These are phyloP conservation scores for Yarrowia sp. DNA, from an alignment of 805 yeast species.

Conservation along the genomic window DNA sequence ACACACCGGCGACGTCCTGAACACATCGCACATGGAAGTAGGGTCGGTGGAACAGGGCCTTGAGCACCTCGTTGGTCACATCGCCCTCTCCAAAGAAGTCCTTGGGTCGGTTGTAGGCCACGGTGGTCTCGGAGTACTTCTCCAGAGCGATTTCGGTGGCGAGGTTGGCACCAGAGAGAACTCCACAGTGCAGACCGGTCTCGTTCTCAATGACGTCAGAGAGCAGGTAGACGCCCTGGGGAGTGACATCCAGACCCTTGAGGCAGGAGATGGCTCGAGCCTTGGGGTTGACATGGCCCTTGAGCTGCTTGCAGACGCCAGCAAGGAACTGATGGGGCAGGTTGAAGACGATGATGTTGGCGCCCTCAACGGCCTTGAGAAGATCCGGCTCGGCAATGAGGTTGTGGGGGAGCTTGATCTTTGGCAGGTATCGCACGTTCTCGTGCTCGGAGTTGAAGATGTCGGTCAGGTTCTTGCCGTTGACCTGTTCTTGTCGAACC, in stretches of 20 bases:
- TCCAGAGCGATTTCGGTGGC: slow-evolving; percentile 96
- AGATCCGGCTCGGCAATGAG: slow-evolving; percentile 84
- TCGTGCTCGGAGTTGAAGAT: slow-evolving; percentile 89
- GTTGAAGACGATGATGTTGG: slow-evolving; percentile 88
- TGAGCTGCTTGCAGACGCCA: slow-evolving; percentile 68
- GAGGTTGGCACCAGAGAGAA: slow-evolving; percentile 92
- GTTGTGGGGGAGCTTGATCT: slow-evolving; percentile 79
- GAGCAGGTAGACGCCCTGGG: slow-evolving; percentile 79
- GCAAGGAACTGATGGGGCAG: slow-evolving; percentile 96
- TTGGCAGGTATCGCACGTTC: slow-evolving; percentile 93
- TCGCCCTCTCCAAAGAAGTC: slow-evolving; percentile 66
- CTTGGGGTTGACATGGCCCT: slow-evolving; percentile 66
- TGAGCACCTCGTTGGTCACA: slow-evolving; percentile 68
- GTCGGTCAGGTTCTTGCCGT: slow-evolving; percentile 80
- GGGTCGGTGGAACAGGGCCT: slow-evolving; percentile 90
- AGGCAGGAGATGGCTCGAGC: slow-evolving; percentile 92
- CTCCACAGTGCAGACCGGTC: slow-evolving; percentile 91
- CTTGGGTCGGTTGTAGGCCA: slow-evolving; percentile 76
- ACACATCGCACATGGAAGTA: slow-evolving; percentile 95
- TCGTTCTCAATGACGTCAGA: slow-evolving; percentile 75
- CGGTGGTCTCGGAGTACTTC: slow-evolving; percentile 97
- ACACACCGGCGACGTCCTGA: slow-evolving; percentile 92
- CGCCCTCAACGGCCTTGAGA: slow-evolving; percentile 68
- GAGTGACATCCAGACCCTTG: slow-evolving; percentile 88
- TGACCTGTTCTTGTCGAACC: slow-evolving; percentile 82